These are phyloP conservation scores for Purshia tridentata DNA, from an alignment of 306 rosid species.

Conservation along the genomic window DNA sequence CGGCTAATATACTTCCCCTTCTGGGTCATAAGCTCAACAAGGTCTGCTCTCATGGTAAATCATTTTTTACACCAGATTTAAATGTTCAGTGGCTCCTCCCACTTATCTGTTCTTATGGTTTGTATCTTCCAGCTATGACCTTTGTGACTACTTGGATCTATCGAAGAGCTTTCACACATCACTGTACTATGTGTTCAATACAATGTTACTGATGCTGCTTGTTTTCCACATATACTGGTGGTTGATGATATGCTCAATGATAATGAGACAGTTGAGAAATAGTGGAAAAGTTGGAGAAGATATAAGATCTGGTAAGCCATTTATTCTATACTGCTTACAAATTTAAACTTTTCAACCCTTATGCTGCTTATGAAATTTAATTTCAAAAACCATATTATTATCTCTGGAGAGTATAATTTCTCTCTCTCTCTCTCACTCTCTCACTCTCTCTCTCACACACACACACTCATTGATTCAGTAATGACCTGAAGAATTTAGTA, in stretches of 20 bases:
- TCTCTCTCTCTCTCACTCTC: neutral
- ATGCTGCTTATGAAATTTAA: conserved; percentile 6
- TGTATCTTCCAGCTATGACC: conserved; percentile 60
- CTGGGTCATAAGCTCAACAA: conserved; percentile 83
- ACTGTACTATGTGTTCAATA: conserved; percentile 75
- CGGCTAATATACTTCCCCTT: conserved; percentile 84
- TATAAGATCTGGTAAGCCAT: conserved; percentile 87
- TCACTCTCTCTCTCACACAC: neutral
- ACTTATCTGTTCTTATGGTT: conserved; percentile 34
- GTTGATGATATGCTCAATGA: conserved; percentile 87
- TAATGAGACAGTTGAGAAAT: conserved; percentile 73
- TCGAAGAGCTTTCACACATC: conserved; percentile 35
- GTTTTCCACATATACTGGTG: conserved; percentile 99
- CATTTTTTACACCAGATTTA: conserved; percentile 29
- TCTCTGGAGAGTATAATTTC: neutral
- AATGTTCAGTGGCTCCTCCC: conserved; percentile 13
- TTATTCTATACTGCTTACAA: conserved; percentile 18
- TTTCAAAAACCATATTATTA: neutral
- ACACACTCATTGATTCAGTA: neutral
- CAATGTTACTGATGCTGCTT: conserved; percentile 74
- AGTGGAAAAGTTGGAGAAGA: conserved; percentile 96
- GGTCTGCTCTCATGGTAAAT: conserved; percentile 56
- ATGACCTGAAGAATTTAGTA: neutral
- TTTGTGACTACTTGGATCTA: conserved; percentile 47
- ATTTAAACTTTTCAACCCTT: conserved; percentile 3